These are phyloP conservation scores for Croton setiger DNA, from an alignment of 441 rosid species.

Conservation along the genomic window DNA sequence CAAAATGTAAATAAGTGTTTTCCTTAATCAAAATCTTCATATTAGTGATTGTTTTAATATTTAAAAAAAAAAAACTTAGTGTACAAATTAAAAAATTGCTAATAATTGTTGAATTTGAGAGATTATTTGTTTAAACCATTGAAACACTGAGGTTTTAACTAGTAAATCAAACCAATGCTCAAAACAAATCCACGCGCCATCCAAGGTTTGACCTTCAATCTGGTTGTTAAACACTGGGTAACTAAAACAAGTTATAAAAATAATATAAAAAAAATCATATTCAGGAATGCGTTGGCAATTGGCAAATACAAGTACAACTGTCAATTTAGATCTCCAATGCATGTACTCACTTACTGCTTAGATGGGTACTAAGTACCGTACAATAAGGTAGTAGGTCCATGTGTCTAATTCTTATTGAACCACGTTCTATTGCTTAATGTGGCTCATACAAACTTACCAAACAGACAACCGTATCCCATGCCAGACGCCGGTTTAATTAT, in stretches of 20 bases:
- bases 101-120: no score
- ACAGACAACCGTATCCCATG: slow-evolving; percentile 15
- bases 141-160: no score
- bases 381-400: not conserved
- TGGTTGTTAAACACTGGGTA: not conserved
- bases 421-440: slow-evolving; percentile 18
- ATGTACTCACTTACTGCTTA: not conserved
- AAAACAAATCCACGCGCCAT: no score
- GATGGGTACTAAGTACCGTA: slow-evolving; percentile 42
- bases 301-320: slow-evolving; percentile 40
- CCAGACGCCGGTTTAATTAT: slow-evolving; percentile 4
- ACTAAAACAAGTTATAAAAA: not conserved
- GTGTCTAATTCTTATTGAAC: slow-evolving; percentile 11
- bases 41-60: no score
- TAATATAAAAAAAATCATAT: not conserved
- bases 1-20: no score
- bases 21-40: no score
- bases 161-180: no score
- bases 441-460: slow-evolving; percentile 3
- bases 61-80: no score
- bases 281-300: slow-evolving; percentile 26
- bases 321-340: slow-evolving; percentile 37
- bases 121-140: no score
- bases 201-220: no score
- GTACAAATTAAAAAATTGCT: no score